Conservation (phyloP, 1,284 basidiomycete species). For the Cryptococcus sp. region DNA sequence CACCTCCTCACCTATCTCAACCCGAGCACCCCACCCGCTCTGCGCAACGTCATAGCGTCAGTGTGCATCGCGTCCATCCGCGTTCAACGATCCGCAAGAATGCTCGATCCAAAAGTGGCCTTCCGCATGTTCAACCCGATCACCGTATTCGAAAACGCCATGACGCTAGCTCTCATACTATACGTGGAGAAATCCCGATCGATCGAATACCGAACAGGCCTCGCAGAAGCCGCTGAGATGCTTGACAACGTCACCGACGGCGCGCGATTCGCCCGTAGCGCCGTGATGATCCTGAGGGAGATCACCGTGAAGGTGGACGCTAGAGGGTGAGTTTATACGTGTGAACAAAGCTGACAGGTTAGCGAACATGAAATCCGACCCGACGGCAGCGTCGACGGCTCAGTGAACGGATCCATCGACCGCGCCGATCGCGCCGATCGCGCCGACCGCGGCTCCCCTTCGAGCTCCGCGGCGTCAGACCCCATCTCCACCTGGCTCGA, state of each 20-base stretch:
- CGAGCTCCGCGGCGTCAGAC: background rate
- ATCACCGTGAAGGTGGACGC: constrained; percentile 24
- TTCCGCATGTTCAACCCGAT: constrained; percentile 41
- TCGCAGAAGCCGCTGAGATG: constrained; percentile 44
- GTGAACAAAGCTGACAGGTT: background rate
- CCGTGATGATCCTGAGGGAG: constrained; percentile 37
- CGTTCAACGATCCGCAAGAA: constrained; percentile 42
- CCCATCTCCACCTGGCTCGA: constrained; percentile 33
- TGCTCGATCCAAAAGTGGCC: constrained; percentile 45
- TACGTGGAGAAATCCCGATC: constrained; percentile 38
- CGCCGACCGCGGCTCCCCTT: background rate
- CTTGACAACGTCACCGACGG: constrained; percentile 37
- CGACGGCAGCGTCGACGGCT: background rate
- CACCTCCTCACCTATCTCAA: constrained; percentile 39
- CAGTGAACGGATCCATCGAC: background rate
- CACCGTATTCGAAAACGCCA: constrained; percentile 43
- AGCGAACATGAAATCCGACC: background rate
- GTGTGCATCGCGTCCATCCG: constrained; percentile 40
- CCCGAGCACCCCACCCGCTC: constrained; percentile 27
- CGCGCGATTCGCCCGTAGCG: constrained; percentile 27
- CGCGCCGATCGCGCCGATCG: background rate
- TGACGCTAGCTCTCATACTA: constrained; percentile 40
- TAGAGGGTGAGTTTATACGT: constrained; percentile 8
- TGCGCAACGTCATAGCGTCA: constrained; percentile 36
- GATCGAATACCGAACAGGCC: constrained; percentile 32